phyloP scores from a whole-genome alignment of 495 filamentous ascomycete genomes.

The Aspergillus bertholletiae region DNA sequence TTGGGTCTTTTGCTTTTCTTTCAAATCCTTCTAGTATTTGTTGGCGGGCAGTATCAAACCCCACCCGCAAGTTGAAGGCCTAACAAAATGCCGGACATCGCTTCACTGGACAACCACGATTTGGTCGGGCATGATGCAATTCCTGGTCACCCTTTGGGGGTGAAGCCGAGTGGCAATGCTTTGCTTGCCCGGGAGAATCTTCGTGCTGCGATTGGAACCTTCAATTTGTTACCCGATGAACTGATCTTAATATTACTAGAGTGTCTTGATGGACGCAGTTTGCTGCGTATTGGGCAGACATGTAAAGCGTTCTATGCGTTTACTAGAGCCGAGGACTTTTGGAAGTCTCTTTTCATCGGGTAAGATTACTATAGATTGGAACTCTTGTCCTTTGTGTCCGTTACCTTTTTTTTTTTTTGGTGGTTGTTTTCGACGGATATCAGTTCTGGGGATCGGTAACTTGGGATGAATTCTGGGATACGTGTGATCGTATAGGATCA shows the following conservation, averaged over 20 bases:
- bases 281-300: slow-evolving; percentile 69
- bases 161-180: slow-evolving; percentile 88
- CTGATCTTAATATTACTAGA: slow-evolving; percentile 74
- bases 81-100: slow-evolving; percentile 17
- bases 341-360: slow-evolving; percentile 83
- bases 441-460: too few relatives aligned
- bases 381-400: neutral
- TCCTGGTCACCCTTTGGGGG: slow-evolving; percentile 75
- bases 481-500: neutral
- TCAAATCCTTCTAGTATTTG: neutral
- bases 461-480: neutral
- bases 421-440: neutral
- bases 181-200: slow-evolving; percentile 64
- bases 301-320: slow-evolving; percentile 91
- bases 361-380: slow-evolving; percentile 47
- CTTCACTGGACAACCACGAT: slow-evolving; percentile 10
- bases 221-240: slow-evolving; percentile 74
- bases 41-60: neutral
- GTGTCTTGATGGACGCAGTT: slow-evolving; percentile 57
- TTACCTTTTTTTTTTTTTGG: neutral
- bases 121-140: slow-evolving; percentile 40
- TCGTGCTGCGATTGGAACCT: slow-evolving; percentile 58
- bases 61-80: neutral
- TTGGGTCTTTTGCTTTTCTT: neutral
- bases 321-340: slow-evolving; percentile 80